Evolutionary conservation across 1,284 basidiomycete genomes (phyloP), one percentile per base, ranked within the genome.

Genomic region (Marasmius oreades): DNA sequence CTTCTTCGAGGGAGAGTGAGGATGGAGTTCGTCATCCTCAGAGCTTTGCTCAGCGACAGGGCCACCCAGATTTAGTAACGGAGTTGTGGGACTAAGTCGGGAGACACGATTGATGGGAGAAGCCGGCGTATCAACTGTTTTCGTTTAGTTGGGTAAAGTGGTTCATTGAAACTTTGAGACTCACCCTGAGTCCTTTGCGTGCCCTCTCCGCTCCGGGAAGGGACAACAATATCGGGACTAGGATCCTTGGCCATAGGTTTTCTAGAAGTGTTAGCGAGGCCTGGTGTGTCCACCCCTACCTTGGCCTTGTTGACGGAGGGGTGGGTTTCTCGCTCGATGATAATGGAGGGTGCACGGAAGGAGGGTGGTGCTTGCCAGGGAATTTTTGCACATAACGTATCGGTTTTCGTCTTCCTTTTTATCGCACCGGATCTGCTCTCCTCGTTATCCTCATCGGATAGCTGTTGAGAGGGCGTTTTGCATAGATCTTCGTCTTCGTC

Each of bases 341-440:
- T 11, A 16, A 34, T 7, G 12, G 34, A 11, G 16, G 28, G 48
- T 8, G 26, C 12, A 23, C 6, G 22, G 37, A 26, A 11, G 26
- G 16, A 39, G 33, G 18, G 16, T 22, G 33, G 54, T 52, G 44
- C 56, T 56, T 55, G 62, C 60, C 28, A 10, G 28, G 28, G 10
- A 10, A 31, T 43, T 55, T 59, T 14, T 28, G 62, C 63, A 44
- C 69, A 72, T 57, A 88, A 88, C 0, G 84, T 82, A 62, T 88
- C 85, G 5, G 73, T 56, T 55, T 77, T 78, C 5, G 70, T 67
- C 64, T 81, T 85, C 69, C 85, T 87, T 67, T 78, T 81, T 59
- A 81, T 77, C 4, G 77, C 77, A 37, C 75, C 70, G 2, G 79
- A 78, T 63, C 82, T 70, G 61, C 81, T 86, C 62, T 84, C 83